Evolutionary conservation across 805 yeast genomes (phyloP), one percentile per base, ranked within the genome.

Genomic region (Candida berthetii): DNA sequence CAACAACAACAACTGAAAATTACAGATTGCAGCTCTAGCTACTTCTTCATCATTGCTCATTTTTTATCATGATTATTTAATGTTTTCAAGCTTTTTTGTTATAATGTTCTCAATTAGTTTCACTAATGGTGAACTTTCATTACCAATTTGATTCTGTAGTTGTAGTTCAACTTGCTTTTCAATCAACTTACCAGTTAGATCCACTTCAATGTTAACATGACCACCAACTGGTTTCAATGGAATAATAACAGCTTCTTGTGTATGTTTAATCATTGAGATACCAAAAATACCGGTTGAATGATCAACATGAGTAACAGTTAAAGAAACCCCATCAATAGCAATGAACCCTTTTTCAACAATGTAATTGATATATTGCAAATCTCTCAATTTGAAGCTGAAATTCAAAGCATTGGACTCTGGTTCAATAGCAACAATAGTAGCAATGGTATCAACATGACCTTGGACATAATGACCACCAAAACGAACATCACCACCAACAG

Each of bases 401-500:
- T 82, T 70, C 28, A 88, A 66, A 1, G 98, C 82, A 60, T 88
- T 86, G n/a, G 63, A 84, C 55, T 90, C 97, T 1, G 74, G 64
- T 9, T 49, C 62, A 22, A 63, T 70, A 1, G 63, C 60, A 2
- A 73, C 71, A 32, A 91, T 82, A 29, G 59, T 61, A 2, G 96
- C 96, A 29, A 82, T 72, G 0, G 96, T 86, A 60, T 93, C 99
- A 24, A 93, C 88, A 65, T 93, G 99, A 6, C 99, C 99, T 55
- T 93, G 99, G 3, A 93, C 99, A 48, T 91, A 78, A 62, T 93
- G 99, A 1, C 99, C 99, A 19, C 99, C 99, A 54, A 90, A 78
- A 48, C 99, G 71, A 7, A 80, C 86, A 40, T 85, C 87, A 13
- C 80, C 79, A 3, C 68, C 71, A 27, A 93, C 88, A 0, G 99